Base-by-base conservation (phyloP, 129 eudicot genomes). In the Artemisia tridentata region DNA sequence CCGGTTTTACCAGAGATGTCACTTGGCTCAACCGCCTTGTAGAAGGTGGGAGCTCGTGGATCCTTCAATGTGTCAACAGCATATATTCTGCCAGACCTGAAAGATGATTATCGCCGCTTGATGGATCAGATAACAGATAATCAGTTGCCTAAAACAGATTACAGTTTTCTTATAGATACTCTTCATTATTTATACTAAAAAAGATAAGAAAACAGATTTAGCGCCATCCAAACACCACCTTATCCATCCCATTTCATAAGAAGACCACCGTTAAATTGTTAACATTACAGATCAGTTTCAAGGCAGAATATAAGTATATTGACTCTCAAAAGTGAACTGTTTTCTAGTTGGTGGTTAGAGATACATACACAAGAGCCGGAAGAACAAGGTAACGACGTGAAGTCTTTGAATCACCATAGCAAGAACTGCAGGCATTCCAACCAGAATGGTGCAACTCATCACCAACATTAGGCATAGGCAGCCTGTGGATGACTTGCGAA, bases 351-450 rank as follows among this genome's bases (percentile, higher is more conserved):
- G 41, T 25, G 49, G 68, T 56, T 67, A 59, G 43, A 43, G 54
- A 29, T 59, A 63, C 87, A 59, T 82, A 95, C 99, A 90, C 80
- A 31, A 95, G 86, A 15, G 99, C 80, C 14, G 99, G 99, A 12
- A 95, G 88, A 75, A 95, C 96, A 68, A 95, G 97, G 72, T 65
- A 95, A 49, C 97, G 86, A 3, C 99, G 78, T 14, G 95, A 69
- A 65, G 96, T 88, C 0, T 85, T 34, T 49, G 99, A 77, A 73
- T 95, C 99, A 34, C 82, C 83, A 57, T 82, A 78, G 87, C 99
- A 95, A 63, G 99, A 95, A 72, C 99, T 95, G 88, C 96, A 95
- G 47, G 99, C 77, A 76, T 95, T 95, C 99, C 99, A 95, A 27
- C 99, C 99, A 63, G 96, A 87, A 75, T 95, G 99, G 68, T n/a